Evolutionary conservation across 371 early-diverging fungal species (phyloP).

Genomic region (Lichtheimia ramosa): DNA sequence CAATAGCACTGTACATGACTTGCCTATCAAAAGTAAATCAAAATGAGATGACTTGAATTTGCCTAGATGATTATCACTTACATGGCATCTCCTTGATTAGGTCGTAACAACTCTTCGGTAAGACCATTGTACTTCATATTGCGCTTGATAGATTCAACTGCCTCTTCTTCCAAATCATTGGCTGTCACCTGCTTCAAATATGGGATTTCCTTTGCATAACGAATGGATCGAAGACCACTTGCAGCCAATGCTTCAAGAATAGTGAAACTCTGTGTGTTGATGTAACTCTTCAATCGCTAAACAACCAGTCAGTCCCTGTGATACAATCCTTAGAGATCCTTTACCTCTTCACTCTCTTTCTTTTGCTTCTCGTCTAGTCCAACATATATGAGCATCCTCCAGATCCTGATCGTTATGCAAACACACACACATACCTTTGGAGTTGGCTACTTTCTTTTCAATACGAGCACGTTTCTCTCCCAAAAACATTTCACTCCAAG

Average conservation of each 20-base stretch:
- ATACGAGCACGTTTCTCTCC: conserved; percentile 55
- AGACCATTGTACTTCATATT: conserved; percentile 90
- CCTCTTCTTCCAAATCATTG: conserved; percentile 93
- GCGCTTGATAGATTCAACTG: conserved; percentile 87
- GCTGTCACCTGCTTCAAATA: conserved; percentile 82
- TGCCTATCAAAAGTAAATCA: conserved; percentile 33
- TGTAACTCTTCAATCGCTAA: conserved; percentile 24
- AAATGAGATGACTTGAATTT: not conserved
- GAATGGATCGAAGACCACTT: conserved; percentile 96
- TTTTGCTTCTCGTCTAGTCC: conserved; percentile 27
- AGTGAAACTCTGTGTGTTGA: conserved; percentile 53
- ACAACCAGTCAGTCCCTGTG: not conserved
- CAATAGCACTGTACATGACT: conserved; percentile 82
- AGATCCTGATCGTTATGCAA: not conserved
- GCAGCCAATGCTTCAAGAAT: conserved; percentile 98
- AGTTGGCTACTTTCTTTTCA: conserved; percentile 46
- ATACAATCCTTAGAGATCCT: not conserved
- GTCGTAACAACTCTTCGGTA: conserved; percentile 66
- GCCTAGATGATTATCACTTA: not conserved
- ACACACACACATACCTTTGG: conserved; percentile 23
- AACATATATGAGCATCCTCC: not conserved
- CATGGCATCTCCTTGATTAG: conserved; percentile 84
- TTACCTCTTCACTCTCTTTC: conserved; percentile 28
- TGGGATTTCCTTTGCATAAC: conserved; percentile 97
- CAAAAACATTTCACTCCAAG: conserved; percentile 76